Evolutionary conservation across 148 eudicot genomes (phyloP).

Genomic region (Rhododendron vialii): DNA sequence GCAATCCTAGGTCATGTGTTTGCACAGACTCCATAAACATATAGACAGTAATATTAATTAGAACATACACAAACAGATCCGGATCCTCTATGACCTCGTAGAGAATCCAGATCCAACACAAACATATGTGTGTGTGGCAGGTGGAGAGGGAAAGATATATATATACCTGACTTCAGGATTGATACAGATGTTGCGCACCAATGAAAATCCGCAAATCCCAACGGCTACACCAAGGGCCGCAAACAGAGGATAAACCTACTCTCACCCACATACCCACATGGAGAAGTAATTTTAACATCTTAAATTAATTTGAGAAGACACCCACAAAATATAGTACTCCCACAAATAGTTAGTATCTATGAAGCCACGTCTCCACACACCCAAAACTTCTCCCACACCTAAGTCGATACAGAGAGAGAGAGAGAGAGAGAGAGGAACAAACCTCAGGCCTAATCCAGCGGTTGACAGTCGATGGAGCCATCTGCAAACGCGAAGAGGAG

Average conservation of each 20-base stretch:
- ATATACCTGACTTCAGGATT: conserved; percentile 87
- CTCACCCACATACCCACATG: not conserved
- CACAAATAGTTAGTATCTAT: too few species aligned
- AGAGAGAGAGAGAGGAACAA: not conserved
- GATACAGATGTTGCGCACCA: conserved; percentile 60
- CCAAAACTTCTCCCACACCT: not conserved
- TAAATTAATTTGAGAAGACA: not conserved
- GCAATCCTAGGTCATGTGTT: too few species aligned
- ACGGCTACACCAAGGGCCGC: conserved; percentile 72
- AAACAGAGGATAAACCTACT: conserved; percentile 71
- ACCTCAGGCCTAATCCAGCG: conserved; percentile 91
- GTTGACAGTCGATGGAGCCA: conserved; percentile 26
- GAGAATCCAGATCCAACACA: too few species aligned
- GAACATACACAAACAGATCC: not conserved
- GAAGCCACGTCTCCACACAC: too few species aligned
- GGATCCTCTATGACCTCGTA: too few species aligned
- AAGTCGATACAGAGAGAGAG: conserved; percentile 4
- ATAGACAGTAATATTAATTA: not conserved
- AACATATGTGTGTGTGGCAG: not conserved
- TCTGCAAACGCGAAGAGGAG: not conserved
- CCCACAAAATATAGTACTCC: not conserved
- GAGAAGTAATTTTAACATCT: conserved; percentile 14
- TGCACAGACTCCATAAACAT: not conserved
- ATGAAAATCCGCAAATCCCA: conserved; percentile 71
- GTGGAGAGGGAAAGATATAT: not conserved